Evolutionary conservation across 768 basidiomycete genomes (phyloP).

Genomic region (Pleurotus platypus): DNA sequence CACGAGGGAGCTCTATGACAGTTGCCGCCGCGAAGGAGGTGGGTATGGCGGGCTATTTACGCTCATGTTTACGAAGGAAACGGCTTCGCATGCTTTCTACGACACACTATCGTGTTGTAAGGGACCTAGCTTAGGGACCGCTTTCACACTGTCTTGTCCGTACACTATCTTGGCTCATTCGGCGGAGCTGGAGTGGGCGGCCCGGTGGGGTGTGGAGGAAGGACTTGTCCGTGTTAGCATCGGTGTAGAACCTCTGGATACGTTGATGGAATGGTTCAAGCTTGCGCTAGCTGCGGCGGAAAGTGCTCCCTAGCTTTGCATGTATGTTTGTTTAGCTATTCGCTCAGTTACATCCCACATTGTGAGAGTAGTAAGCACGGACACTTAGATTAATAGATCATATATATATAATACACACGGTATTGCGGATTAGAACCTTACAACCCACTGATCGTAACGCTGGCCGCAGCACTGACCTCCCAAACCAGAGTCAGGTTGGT

Average conservation of each 20-base stretch:
- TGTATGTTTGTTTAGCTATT: no score
- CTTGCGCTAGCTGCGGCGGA: slow-evolving; percentile 76
- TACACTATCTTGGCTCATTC: slow-evolving; percentile 93
- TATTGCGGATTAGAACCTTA: background rate
- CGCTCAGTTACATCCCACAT: no score
- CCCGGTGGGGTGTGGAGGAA: slow-evolving; percentile 77
- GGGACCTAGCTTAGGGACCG: slow-evolving; percentile 90
- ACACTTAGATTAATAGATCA: no score
- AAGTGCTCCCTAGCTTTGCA: background rate
- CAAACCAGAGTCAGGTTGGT: slow-evolving; percentile 6
- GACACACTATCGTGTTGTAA: slow-evolving; percentile 82
- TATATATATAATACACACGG: no score
- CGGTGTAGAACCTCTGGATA: slow-evolving; percentile 76
- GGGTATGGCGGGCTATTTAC: slow-evolving; percentile 90
- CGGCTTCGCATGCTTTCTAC: slow-evolving; percentile 77
- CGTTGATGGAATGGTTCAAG: slow-evolving; percentile 55
- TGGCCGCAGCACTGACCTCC: background rate
- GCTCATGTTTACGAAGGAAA: slow-evolving; percentile 69
- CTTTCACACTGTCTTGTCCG: slow-evolving; percentile 93
- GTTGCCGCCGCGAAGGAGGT: slow-evolving; percentile 45
- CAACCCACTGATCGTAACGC: background rate
- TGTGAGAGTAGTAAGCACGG: no score
- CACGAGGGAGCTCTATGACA: slow-evolving; percentile 67
- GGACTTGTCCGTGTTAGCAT: slow-evolving; percentile 85
- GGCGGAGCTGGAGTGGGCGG: slow-evolving; percentile 88